Evolutionary conservation across 805 yeast genomes (phyloP).

Genomic region (Cyberlindnera euphorbiiphila): DNA sequence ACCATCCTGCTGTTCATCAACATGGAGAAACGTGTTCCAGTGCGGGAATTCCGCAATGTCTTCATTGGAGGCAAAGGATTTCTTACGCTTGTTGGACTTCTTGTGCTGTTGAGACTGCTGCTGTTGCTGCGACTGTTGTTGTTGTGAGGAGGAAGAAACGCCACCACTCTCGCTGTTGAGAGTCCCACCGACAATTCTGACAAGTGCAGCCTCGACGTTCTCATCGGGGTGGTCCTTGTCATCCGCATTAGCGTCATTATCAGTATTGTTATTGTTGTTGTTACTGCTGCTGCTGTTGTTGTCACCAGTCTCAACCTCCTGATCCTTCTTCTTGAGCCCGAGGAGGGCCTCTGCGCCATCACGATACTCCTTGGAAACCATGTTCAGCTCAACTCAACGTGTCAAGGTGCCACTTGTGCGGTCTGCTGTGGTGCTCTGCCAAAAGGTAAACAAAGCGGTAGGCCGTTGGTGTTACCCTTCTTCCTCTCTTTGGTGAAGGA

Average conservation of each 20-base stretch:
- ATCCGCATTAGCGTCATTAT: constrained; percentile 5
- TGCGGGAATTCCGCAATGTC: constrained; percentile 27
- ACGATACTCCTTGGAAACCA: constrained; percentile 20
- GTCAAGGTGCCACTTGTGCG: background rate
- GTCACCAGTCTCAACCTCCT: constrained; percentile 3
- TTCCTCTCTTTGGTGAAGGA: background rate
- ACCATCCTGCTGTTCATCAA: constrained; percentile 24
- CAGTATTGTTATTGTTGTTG: background rate
- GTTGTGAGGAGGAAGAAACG: background rate
- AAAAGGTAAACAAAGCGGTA: background rate
- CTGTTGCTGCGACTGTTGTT: too few species aligned
- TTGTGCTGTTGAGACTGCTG: constrained; percentile 1
- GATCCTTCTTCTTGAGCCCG: constrained; percentile 24
- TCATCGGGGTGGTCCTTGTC: constrained; percentile 31
- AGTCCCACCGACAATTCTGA: constrained; percentile 67
- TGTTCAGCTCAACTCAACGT: too few species aligned
- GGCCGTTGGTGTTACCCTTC: background rate
- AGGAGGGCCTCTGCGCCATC: constrained; percentile 28
- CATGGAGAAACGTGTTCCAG: constrained; percentile 29
- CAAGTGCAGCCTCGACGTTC: constrained; percentile 76
- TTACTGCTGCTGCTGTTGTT: background rate
- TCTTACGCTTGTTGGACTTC: constrained; percentile 18
- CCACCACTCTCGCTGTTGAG: constrained; percentile 30
- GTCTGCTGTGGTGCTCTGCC: background rate
- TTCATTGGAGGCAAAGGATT: constrained; percentile 20